Evolutionary conservation across 768 basidiomycete species (phyloP), one percentile per base, ranked within the genome.

Genomic region (Cytidiella melzeri): DNA sequence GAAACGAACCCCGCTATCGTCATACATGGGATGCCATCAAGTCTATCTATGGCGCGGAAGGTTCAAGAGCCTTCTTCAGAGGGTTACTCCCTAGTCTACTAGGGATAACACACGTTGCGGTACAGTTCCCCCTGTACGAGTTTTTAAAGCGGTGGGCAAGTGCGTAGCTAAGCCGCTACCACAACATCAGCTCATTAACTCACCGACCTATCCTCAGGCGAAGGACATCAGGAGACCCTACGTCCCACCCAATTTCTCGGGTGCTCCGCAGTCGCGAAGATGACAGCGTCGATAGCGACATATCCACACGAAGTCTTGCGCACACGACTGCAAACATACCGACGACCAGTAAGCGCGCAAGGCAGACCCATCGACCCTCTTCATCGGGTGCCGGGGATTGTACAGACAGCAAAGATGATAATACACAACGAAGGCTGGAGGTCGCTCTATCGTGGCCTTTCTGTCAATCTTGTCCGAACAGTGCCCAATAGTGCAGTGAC

Each of bases 301-400:
- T 99, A 99, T 65, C 96, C 96, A 1, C 96, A 99, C 68, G 96
- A 99, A 67, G 96, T 99, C 39, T 77, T 99, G 28, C 87, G 96
- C n/a, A 98, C 96, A n/a, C 81, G 95, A 4, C 69, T 98, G 42
- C 96, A 99, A 67, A 94, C 95, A 72, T 76, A 39, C 76, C 57
- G 44, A 76, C 56, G 76, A 76, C 55, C 59, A 76, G 56, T 78
- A 77, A 3, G 81, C 80, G 12, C 78, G 81, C 45, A 79, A 80
- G 21, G 79, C 82, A 78, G 57, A 82, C 59, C 78, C 73, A 15
- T 60, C 60, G 67, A 26, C 75, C 80, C 51, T 69, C 73, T 4
- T 69, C 72, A 50, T 72, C 80, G 46, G n/a, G 52, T 48, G 23
- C 52, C 52, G 1, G 88, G 90, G n/a, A 70, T 93, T 51, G 64